Evolutionary conservation across 106 monocot species (phyloP).

Genomic region (Allium sativum): DNA sequence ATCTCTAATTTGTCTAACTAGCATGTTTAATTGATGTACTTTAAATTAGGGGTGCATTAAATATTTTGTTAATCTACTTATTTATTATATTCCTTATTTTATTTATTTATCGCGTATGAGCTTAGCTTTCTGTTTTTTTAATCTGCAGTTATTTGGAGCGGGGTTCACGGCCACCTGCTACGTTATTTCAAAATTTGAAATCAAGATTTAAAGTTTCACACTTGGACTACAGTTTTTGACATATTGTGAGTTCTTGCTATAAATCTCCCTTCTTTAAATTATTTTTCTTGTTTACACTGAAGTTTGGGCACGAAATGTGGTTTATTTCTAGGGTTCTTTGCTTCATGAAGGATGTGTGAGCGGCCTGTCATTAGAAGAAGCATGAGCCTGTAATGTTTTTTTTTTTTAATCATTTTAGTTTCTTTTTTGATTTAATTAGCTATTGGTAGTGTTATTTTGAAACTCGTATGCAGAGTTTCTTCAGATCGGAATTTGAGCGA

Average conservation of each 20-base stretch:
- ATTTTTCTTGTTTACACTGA: not conserved
- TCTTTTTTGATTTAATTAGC: not conserved
- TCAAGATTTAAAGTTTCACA: not conserved
- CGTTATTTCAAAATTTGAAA: slow-evolving; percentile 5
- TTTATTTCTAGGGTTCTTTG: slow-evolving; percentile 3
- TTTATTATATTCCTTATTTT: no score
- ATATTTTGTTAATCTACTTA: no score
- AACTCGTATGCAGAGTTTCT: not conserved
- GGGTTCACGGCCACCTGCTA: slow-evolving; percentile 10
- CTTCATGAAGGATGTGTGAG: not conserved
- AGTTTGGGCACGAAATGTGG: not conserved
- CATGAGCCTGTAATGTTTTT: slow-evolving; percentile 1
- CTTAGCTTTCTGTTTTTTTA: not conserved
- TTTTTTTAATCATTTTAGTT: not conserved
- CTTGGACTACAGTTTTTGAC: no score
- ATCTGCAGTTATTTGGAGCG: slow-evolving; percentile 1
- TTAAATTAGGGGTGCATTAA: no score
- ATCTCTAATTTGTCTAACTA: no score
- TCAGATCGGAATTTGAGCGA: not conserved
- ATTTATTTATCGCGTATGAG: no score
- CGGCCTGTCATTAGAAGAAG: not conserved
- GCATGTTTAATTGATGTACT: no score
- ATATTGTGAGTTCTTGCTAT: not conserved
- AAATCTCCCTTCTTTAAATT: not conserved
- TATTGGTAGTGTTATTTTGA: not conserved